phyloP scores from a whole-genome alignment of 805 yeast genomes.

The Nakazawaea laoshanensis region DNA sequence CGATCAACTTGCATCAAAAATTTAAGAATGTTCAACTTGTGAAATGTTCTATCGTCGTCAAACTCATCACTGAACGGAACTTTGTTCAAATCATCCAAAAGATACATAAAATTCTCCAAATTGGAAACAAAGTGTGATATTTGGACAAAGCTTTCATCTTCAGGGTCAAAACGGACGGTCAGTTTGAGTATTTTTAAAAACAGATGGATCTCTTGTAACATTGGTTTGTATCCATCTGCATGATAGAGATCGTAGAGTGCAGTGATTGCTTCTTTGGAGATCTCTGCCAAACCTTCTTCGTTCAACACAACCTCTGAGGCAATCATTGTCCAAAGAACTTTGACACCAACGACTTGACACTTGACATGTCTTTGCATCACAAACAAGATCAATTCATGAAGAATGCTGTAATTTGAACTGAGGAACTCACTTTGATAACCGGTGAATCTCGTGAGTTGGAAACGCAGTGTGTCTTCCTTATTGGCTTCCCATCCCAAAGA shows the following conservation, averaged over 20 bases:
- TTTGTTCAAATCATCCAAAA: slow-evolving; percentile 55
- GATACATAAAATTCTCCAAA: slow-evolving; percentile 52
- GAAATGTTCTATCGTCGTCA: slow-evolving; percentile 81
- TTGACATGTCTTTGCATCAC: slow-evolving; percentile 58
- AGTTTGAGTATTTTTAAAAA: slow-evolving; percentile 43
- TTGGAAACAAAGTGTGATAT: slow-evolving; percentile 43
- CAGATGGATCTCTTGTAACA: slow-evolving; percentile 39
- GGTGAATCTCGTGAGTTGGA: slow-evolving; percentile 53
- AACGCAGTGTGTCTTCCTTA: slow-evolving; percentile 44
- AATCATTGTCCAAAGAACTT: slow-evolving; percentile 62
- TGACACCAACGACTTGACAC: slow-evolving; percentile 56
- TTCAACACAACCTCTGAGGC: slow-evolving; percentile 57
- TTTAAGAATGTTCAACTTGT: slow-evolving; percentile 65
- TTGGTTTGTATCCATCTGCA: slow-evolving; percentile 49
- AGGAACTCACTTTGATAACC: slow-evolving; percentile 66
- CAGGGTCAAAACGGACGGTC: slow-evolving; percentile 46
- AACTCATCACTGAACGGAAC: slow-evolving; percentile 80
- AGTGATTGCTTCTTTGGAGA: slow-evolving; percentile 54
- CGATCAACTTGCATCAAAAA: slow-evolving; percentile 69
- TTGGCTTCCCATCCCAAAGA: slow-evolving; percentile 56
- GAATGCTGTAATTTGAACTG: slow-evolving; percentile 45
- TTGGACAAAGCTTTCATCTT: slow-evolving; percentile 51
- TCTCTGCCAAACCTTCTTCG: slow-evolving; percentile 42
- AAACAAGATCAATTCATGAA: slow-evolving; percentile 57
- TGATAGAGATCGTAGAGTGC: slow-evolving; percentile 61